phyloP scores from a whole-genome alignment of 1,284 basidiomycete species.

The Melanopsichium pennsylvanicum region DNA sequence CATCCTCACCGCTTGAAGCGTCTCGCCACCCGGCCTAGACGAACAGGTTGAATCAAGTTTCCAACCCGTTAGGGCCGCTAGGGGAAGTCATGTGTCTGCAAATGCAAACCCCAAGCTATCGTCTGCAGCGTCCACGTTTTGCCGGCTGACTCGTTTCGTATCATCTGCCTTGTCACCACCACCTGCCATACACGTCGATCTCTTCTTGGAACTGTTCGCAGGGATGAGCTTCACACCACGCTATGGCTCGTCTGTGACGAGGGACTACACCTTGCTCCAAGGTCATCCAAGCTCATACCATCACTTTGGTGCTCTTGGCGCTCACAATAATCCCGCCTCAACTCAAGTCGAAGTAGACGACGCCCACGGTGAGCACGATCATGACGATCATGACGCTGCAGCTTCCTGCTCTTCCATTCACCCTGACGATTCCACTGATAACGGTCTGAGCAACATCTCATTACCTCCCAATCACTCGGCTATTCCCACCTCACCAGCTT shows the following conservation, averaged over 20 bases:
- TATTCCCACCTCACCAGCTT: slow-evolving; percentile 18
- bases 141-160: no score
- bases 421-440: slow-evolving; percentile 21
- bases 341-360: slow-evolving; percentile 3
- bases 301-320: slow-evolving; percentile 29
- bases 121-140: no score
- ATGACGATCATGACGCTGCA: background rate
- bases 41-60: no score
- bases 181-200: no score
- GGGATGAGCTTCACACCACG: slow-evolving; percentile 46
- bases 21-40: no score
- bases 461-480: slow-evolving; percentile 23
- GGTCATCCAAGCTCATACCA: slow-evolving; percentile 44
- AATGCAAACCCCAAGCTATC: no score
- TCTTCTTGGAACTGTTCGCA: background rate
- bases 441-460: slow-evolving; percentile 37
- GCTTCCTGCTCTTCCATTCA: slow-evolving; percentile 27
- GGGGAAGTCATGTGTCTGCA: no score
- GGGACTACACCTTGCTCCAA: slow-evolving; percentile 45
- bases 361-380: slow-evolving; percentile 1
- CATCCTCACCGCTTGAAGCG: no score
- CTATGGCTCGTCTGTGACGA: slow-evolving; percentile 45
- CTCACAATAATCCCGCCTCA: slow-evolving; percentile 4
- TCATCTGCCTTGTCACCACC: background rate
- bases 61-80: no score